Evolutionary conservation across 1,284 basidiomycete genomes (phyloP).

Genomic region (Leccinum huronense): DNA sequence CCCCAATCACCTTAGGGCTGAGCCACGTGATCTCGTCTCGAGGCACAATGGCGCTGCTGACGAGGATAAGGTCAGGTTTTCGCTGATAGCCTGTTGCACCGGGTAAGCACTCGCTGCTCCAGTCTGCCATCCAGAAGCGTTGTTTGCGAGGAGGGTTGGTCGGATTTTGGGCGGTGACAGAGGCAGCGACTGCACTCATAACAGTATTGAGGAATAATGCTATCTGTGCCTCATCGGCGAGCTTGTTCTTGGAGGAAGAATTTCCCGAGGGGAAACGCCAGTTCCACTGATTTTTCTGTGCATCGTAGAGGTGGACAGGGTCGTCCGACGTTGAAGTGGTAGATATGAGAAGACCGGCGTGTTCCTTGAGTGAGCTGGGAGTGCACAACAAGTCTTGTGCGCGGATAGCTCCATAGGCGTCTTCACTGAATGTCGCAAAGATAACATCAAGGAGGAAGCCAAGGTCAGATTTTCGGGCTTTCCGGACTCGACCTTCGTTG

Average conservation of each 20-base stretch:
- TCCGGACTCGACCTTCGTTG: too few relatives aligned
- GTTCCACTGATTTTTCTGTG: not conserved
- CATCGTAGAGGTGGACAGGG: not conserved
- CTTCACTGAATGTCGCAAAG: too few relatives aligned
- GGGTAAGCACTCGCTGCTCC: not conserved
- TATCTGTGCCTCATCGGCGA: not conserved
- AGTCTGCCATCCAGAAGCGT: not conserved
- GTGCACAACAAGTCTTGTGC: not conserved
- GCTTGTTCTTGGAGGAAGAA: not conserved
- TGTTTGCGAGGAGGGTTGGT: not conserved
- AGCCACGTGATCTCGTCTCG: not conserved
- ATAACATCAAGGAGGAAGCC: too few relatives aligned
- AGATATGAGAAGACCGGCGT: too few relatives aligned
- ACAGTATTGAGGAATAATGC: not conserved
- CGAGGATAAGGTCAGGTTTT: not conserved
- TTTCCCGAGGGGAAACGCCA: not conserved
- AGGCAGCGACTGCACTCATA: not conserved
- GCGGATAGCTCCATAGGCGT: not conserved
- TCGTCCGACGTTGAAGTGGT: not conserved
- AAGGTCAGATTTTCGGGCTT: too few relatives aligned
- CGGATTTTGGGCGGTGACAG: not conserved
- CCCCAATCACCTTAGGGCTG: not conserved
- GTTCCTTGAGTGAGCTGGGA: not conserved
- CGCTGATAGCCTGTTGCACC: not conserved
- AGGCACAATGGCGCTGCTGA: not conserved